A percentile compares a stretch with the other conserved stretches of the same genome.
Evolutionary conservation across 768 basidiomycete species (phyloP).

Genomic region (Polyporus arcularius): DNA sequence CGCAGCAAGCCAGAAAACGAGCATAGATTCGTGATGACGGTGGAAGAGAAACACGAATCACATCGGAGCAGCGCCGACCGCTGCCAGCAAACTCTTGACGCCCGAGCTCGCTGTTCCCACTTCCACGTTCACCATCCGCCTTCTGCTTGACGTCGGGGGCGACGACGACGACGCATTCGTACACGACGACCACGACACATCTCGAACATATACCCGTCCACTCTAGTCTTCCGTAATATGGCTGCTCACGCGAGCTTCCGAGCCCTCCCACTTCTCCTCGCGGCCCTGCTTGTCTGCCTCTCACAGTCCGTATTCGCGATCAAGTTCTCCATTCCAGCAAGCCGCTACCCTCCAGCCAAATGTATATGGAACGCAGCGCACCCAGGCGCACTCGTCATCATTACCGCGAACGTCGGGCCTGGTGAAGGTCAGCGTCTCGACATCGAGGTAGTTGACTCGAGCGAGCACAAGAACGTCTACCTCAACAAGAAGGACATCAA

Average conservation of each 20-base stretch:
- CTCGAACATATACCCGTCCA: background rate
- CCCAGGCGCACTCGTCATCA: constrained; percentile 85
- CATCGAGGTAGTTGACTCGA: constrained; percentile 92
- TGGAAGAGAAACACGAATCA: background rate
- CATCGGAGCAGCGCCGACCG: background rate
- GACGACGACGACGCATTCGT: background rate
- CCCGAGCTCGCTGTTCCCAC: background rate
- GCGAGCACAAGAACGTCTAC: constrained; percentile 83
- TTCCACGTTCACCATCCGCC: background rate
- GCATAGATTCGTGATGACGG: background rate
- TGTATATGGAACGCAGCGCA: constrained; percentile 97
- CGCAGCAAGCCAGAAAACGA: no score
- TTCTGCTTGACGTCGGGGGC: constrained; percentile 4
- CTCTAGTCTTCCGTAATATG: background rate
- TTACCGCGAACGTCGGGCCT: constrained; percentile 88
- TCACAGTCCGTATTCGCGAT: constrained; percentile 53
- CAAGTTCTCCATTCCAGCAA: constrained; percentile 80
- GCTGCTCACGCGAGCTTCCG: background rate
- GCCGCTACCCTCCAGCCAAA: constrained; percentile 72
- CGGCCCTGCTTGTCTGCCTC: constrained; percentile 32
- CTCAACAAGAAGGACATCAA: constrained; percentile 86
- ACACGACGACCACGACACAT: background rate
- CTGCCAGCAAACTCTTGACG: background rate
- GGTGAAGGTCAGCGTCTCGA: constrained; percentile 82
- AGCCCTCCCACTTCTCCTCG: constrained; percentile 25